Base-by-base conservation (phyloP, 352 stramenopile species). In the Phytophthora pluvialis region DNA sequence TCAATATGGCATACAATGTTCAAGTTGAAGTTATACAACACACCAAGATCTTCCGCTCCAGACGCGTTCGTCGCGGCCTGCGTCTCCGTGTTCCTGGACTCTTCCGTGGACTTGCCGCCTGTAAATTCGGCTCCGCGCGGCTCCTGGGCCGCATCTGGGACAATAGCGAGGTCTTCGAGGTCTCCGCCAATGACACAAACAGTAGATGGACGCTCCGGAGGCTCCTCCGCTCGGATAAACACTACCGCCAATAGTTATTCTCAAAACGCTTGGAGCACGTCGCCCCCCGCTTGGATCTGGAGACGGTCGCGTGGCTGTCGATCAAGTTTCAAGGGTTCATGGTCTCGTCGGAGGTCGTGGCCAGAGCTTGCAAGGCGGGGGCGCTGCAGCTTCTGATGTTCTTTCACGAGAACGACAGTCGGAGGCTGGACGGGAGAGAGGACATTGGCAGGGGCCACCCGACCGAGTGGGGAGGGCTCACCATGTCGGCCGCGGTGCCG, bases 211-310 rank as follows among this genome's bases (percentile, higher is more conserved):
- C 31, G 28, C 53, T 46, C 21, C 29, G 28, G 12, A 33, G 13
- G 32, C 35, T 31, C 31, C 48, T 55, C 9, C 50, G 38, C 16
- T 38, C 26, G 3, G 38, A 67, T 39, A 18, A 31, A 44, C 49
- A 64, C 21, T 59, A 72, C 26, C 4, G 36, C 33, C 59, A 73
- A 32, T 49, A 51, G 35, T 15, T 55, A 31, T 55, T 69, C 29
- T 42, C 40, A 1, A n/a, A 36, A 5, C 51, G 38, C 8, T 0
- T 65, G 26, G 11, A 25, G 7, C 12, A 65, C 5, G 65, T 47
- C 2, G 49, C 52, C 1, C 26, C 26, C 1, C 26, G n/a, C n/a
- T 16, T 2, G 36, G 36, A 70, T 40, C 4, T 65, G 29, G 36
- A 54, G 7, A 52, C 39, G 25, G 26, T 58, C 35, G 13, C 58